Evolutionary conservation across 768 basidiomycete species (phyloP).

Genomic region (Rossbeevera mucosa): DNA sequence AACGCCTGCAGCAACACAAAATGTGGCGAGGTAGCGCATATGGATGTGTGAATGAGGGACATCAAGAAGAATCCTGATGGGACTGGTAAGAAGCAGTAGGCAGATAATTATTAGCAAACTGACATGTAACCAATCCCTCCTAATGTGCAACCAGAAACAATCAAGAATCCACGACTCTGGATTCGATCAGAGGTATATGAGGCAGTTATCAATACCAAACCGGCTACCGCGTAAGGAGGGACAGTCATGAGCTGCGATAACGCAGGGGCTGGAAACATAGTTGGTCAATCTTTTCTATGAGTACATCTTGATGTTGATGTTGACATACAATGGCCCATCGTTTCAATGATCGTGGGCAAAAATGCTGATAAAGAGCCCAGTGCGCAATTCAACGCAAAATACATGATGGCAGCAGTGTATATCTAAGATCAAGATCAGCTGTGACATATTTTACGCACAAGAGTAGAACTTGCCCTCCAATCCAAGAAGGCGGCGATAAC

Average conservation of each 20-base stretch:
- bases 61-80: constrained; percentile 31
- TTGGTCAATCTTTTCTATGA: neutral
- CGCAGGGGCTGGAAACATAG: constrained; percentile 34
- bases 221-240: constrained; percentile 47
- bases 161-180: constrained; percentile 38
- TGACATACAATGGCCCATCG: constrained; percentile 42
- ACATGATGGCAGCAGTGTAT: constrained; percentile 46
- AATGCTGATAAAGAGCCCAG: constrained; percentile 49
- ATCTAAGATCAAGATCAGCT: constrained; percentile 24
- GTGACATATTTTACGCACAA: neutral
- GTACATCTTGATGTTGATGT: neutral
- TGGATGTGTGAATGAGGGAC: constrained; percentile 28
- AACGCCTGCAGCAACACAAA: constrained; percentile 43
- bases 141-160: constrained; percentile 28
- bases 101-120: neutral
- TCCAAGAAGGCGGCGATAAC: constrained; percentile 42
- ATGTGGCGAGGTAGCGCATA: constrained; percentile 43
- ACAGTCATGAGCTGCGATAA: constrained; percentile 49
- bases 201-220: constrained; percentile 32
- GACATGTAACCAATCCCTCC: constrained; percentile 43
- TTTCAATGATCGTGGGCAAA: constrained; percentile 52
- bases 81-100: neutral
- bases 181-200: constrained; percentile 43
- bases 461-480: constrained; percentile 34
- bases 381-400: constrained; percentile 46